Percentiles rank a stretch among this genome's conserved stretches.
Evolutionary conservation across 257 asterid genomes (phyloP).

Genomic region (Solanum pennellii): DNA sequence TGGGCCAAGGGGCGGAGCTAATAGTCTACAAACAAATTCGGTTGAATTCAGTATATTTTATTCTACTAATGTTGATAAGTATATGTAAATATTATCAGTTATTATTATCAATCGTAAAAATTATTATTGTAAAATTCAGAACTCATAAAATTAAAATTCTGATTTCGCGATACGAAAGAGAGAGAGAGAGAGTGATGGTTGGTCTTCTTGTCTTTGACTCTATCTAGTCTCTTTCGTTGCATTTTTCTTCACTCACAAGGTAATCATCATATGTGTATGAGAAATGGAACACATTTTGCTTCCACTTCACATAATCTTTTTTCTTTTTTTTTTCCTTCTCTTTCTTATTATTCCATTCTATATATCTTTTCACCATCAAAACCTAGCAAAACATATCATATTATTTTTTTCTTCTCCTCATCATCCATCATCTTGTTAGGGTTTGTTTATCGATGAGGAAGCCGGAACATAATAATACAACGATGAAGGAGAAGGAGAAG

Average conservation of each 20-base stretch:
- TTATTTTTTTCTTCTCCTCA: neutral
- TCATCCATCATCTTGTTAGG: neutral
- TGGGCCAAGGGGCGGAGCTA: neutral
- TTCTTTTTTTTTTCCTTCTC: constrained; percentile 2
- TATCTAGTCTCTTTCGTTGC: constrained; percentile 26
- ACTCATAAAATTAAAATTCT: neutral
- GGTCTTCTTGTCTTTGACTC: constrained; percentile 90
- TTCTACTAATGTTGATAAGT: neutral
- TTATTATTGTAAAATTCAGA: neutral
- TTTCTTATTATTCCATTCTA: constrained; percentile 30
- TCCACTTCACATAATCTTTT: constrained; percentile 87
- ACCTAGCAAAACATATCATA: neutral
- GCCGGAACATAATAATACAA: constrained; percentile 10
- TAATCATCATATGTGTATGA: constrained; percentile 56
- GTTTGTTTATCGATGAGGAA: constrained; percentile 24
- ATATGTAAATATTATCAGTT: accelerated
- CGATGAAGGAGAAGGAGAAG: constrained; percentile 6
- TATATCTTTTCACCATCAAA: constrained; percentile 46
- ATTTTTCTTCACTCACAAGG: constrained; percentile 97
- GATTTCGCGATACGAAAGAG: neutral
- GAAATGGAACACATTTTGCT: constrained; percentile 63
- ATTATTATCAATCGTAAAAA: neutral
- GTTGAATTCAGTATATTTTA: neutral
- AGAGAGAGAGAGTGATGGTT: constrained; percentile 40
- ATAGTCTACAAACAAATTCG: neutral